Base-by-base conservation (phyloP, 352 stramenopile genomes). In the Phytophthora constricta region DNA sequence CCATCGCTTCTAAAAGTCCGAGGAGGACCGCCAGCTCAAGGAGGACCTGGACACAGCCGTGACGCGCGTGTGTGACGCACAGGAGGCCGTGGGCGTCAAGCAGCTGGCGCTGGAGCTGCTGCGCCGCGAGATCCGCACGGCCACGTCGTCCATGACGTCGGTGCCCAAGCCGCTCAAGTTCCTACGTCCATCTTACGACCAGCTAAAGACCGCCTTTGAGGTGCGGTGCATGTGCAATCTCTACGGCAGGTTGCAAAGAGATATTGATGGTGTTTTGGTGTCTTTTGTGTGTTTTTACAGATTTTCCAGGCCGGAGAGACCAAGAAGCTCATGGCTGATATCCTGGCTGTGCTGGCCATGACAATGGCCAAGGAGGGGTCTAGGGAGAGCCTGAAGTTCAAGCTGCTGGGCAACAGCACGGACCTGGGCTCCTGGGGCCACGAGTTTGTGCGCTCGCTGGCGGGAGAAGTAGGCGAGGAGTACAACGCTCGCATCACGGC, bases 151-250 rank as follows among this genome's bases (percentile, higher is more conserved):
- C 43, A 99, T 99, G 98, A 99, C 98, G 51, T 98, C 92, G 22
- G 98, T 99, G 28, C 98, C 98, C 10, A 99, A 99, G 87, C 98
- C 98, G 31, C 86, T 99, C 43, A 99, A 99, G 88, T 99, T 99
- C 70, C 76, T 99, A 55, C 84, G 95, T 0, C 97, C 97, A 8
- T 97, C 98, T 57, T 99, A 99, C 80, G 90, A 91, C 25, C 65
- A 78, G 20, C 80, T 99, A 14, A 99, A 98, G 82, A 74, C 71
- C 1, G 77, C 84, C 13, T 92, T 87, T 45, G 78, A 89, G 65
- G 80, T 88, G 50, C 8, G 48, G 50, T n/a, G 11, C 39, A 2
- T 8, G 3, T 41, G 4, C 4, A n/a, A 13, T 19, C 2, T 34
- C 23, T 19, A 7, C 19, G n/a, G 17, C 13, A 4, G 37, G 9